phyloP scores from a whole-genome alignment of 2,329 filamentous ascomycete genomes.

The Colletotrichum phormii region DNA sequence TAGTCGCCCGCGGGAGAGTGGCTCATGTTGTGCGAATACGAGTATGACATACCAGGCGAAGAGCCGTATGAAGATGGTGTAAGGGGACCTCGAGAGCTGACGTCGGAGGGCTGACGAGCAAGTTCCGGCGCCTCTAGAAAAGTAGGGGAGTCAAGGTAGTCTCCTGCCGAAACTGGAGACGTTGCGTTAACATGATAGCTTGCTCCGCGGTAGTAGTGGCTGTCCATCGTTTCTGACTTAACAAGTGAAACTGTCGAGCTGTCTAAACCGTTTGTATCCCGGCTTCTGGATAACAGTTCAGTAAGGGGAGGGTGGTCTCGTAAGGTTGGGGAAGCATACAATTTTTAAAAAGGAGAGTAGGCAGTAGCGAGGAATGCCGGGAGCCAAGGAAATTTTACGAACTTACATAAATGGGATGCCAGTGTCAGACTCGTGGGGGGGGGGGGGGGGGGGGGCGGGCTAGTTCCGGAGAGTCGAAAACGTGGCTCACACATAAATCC shows the following conservation, averaged over 20 bases:
- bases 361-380: not conserved
- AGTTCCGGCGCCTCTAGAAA: slow-evolving; percentile 32
- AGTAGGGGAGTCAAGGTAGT: slow-evolving; percentile 30
- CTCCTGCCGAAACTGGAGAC: slow-evolving; percentile 33
- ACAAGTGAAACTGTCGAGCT: slow-evolving; percentile 16
- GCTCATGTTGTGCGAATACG: slow-evolving; percentile 29
- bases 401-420: slow-evolving; percentile 27
- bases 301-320: slow-evolving; percentile 29
- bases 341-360: not conserved
- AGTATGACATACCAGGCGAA: slow-evolving; percentile 34
- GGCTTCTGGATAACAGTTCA: slow-evolving; percentile 35
- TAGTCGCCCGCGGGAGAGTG: slow-evolving; percentile 27
- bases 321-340: not conserved
- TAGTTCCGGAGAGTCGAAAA: slow-evolving; percentile 12
- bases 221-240: slow-evolving; percentile 25
- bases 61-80: slow-evolving; percentile 36
- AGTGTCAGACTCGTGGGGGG: not conserved
- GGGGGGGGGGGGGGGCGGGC: too few species aligned
- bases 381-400: slow-evolving; percentile 6
- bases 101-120: slow-evolving; percentile 28
- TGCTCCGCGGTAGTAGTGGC: slow-evolving; percentile 23
- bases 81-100: slow-evolving; percentile 33
- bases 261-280: slow-evolving; percentile 31
- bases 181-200: slow-evolving; percentile 33
- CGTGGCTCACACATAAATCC: slow-evolving; percentile 11